Base-by-base conservation (phyloP, 306 rosid genomes). In the Hippophae tibetana region DNA sequence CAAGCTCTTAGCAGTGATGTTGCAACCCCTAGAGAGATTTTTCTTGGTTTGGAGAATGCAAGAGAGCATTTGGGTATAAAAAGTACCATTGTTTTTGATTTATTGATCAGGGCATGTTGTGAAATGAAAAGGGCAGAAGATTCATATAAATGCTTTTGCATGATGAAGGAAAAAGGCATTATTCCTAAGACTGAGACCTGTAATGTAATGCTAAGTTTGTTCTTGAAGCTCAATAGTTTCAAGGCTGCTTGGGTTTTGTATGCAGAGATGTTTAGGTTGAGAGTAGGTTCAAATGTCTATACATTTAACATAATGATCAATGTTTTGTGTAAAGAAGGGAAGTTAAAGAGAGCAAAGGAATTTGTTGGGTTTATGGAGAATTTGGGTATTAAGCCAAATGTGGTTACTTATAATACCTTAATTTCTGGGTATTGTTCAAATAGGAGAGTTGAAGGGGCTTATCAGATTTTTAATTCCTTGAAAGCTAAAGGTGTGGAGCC, bases 271-370 rank as follows among this genome's bases (percentile, higher is more conserved):
- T 85, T 84, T 74, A 81, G 84, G 80, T 57, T 85, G 84, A 71
- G 72, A 26, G 76, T 90, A 9, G 81, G 65, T 64, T 90, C 96
- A 0, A 81, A 76, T 14, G 71, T 77, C 6, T 77, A 43, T 58
- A 87, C 97, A 5, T 87, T 81, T 52, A 90, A 90, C 49, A 87
- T 90, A 1, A 90, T 90, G 95, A 74, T 87, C 47, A 81, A 87
- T 81, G 89, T 84, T 56, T 68, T 90, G 77, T 87, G 95, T 51
- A 90, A 74, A 73, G 84, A 87, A 74, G 94, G 87, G 48, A 90
- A 87, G 82, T 57, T 87, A 81, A 82, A 81, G 74, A 82, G 67
- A 73, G 96, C 97, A 0, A 82, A 78, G 57, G 95, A 80, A 56
- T 81, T 87, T 54, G 65, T 85, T 64, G 92, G 68, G 27, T 60